phyloP scores from a whole-genome alignment of 2,329 filamentous ascomycete genomes.

The Hymenoscyphus fraxineus region DNA sequence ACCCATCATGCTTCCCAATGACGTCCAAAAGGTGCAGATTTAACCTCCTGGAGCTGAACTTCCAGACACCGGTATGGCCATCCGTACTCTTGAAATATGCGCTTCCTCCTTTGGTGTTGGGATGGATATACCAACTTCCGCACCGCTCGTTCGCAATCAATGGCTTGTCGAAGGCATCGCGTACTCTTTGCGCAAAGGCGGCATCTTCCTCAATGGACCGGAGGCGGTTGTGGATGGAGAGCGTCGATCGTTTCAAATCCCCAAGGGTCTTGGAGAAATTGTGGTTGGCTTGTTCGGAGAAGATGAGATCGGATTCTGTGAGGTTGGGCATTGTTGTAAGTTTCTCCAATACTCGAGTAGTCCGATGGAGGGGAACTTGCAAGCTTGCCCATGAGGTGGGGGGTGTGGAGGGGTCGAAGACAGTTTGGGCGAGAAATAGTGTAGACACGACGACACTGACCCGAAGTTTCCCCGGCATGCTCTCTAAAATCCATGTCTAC shows the following conservation, averaged over 20 bases:
- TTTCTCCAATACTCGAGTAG: neutral
- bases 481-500: no score
- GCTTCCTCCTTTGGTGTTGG: conserved; percentile 61
- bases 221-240: conserved; percentile 79
- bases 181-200: conserved; percentile 64
- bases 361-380: neutral
- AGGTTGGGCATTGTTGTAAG: conserved; percentile 32
- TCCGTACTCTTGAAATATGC: conserved; percentile 99
- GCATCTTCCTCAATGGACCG: conserved; percentile 74
- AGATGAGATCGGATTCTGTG: conserved; percentile 43
- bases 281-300: conserved; percentile 50
- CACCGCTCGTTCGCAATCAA: conserved; percentile 91
- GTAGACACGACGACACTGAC: no score
- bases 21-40: conserved; percentile 78
- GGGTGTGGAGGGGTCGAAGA: no score
- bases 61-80: conserved; percentile 87
- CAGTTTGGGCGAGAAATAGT: no score
- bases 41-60: conserved; percentile 77
- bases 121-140: conserved; percentile 88
- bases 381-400: no score
- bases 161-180: conserved; percentile 54
- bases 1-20: conserved; percentile 65
- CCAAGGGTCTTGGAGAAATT: conserved; percentile 67
- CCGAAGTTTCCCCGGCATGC: no score
- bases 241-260: conserved; percentile 70